Base-by-base conservation (phyloP, 176 grass and related monocot species). In the Olyra latifolia region DNA sequence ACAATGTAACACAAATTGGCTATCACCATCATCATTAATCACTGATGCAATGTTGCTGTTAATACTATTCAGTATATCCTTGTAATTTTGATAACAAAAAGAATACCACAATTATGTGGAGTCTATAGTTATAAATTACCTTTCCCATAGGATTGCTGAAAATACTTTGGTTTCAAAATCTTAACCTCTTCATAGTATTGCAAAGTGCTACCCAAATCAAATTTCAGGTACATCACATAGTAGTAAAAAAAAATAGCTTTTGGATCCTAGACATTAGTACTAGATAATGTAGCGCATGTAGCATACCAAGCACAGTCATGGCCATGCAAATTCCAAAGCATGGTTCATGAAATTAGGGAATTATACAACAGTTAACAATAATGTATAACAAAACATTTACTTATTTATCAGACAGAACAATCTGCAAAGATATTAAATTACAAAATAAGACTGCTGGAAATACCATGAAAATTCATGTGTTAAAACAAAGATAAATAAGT, bases 201-300 rank as follows among this genome's bases (percentile, higher is more conserved):
- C 5, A 32, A 44, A 73, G 17, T 64, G 58, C 5, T 44, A 44
- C 24, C 22, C 57, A 56, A 52, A 23, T 73, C 28, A 72, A 27
- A 65, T 46, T 73, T 38, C 24, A 85, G 38, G 19, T 79, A 39
- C 57, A 84, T 23, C 56, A 32, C 38, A 65, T 42, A 7, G 47
- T 19, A 14, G 14, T 69, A n/a, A 46, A 4, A 77, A 62, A 62
- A 77, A 40, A 16, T 41, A 62, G 42, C 29, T 52, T 42, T 77
- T 52, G 11, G n/a, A 75, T 58, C 13, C 60, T 47, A 69, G 23
- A 75, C 4, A 62, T n/a, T 46, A 57, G n/a, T 66, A 88, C 74
- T n/a, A 41, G 80, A 79, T 58, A 74, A 55, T 54, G 61, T 38
- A 16, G 4, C 1, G 0, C 24, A 45, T 39, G 15, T 17, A 23